Evolutionary conservation across 352 stramenopile genomes (phyloP), one percentile per base, ranked within the genome.

Genomic region (Phytophthora boehmeriae): DNA sequence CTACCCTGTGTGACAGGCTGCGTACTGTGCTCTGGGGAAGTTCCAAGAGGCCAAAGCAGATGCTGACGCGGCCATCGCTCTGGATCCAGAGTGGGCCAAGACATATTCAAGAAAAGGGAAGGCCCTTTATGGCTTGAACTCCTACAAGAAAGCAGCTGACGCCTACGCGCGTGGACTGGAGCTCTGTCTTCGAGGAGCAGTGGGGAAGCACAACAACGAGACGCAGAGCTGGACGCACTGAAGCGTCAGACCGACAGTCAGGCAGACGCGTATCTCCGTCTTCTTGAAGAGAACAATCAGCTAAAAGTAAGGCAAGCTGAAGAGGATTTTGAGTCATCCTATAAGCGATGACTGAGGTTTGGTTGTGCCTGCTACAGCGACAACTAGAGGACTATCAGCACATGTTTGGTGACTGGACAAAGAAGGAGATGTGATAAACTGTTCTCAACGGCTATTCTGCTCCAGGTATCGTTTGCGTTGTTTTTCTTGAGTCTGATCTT

Each of bases 391-490:
- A 93, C 53, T 93, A 92, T 43, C 75, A 90, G 63, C 71, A 85
- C 57, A 77, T 93, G 73, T 92, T 93, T 60, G 85, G 83, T 13
- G 85, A 93, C 54, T 93, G 83, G 80, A 83, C 75, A 4, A 93
- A 93, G 71, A 93, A 93, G 65, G 63, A 92, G 46, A 87, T 88
- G 66, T 93, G 71, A 75, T 47, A 42, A 46, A 55, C 32, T 3
- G 36, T 17, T 56, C 35, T 66, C 16, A 50, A 34, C 35, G 11
- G 35, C 0, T 42, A 42, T 8, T 16, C 35, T 19, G n/a, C 35
- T n/a, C 17, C 14, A 42, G 23, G 6, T 48, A 56, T 28, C 38
- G 5, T n/a, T 17, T 25, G 13, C 17, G 44, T n/a, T 63, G 49
- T 41, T 53, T 71, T 1, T 8, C 35, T 55, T 22, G 45, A 28